phyloP scores from a whole-genome alignment of 106 monocot genomes.

The Allium cepa region DNA sequence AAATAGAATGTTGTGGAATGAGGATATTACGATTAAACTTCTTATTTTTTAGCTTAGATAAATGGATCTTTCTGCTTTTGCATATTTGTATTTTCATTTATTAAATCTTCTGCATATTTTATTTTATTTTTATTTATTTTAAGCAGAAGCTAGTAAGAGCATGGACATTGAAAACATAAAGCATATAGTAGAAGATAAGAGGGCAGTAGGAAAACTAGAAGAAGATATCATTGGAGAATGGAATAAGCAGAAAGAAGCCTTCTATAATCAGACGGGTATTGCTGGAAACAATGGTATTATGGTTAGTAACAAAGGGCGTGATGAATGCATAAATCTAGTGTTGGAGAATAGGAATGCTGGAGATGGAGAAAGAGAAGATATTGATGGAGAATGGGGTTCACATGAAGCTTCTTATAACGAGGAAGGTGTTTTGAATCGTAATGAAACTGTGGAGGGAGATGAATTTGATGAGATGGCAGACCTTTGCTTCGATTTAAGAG shows the following conservation, averaged over 20 bases:
- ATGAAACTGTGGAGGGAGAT: too few relatives aligned
- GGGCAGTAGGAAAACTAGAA: slow-evolving; percentile 21
- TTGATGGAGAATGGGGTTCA: too few relatives aligned
- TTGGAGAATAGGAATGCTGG: too few relatives aligned
- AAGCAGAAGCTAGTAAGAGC: slow-evolving; percentile 31
- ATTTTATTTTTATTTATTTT: neutral
- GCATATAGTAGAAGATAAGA: slow-evolving; percentile 36
- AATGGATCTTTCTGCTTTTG: neutral
- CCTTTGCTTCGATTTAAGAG: too few relatives aligned
- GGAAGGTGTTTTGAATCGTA: too few relatives aligned
- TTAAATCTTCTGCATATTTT: neutral
- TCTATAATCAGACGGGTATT: slow-evolving; percentile 48
- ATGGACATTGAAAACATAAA: slow-evolving; percentile 46
- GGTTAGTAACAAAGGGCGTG: neutral
- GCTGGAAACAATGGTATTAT: slow-evolving; percentile 16
- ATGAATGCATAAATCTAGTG: too few relatives aligned
- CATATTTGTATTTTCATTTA: neutral
- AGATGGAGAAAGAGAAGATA: too few relatives aligned
- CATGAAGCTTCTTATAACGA: too few relatives aligned
- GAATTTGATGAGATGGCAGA: too few relatives aligned
- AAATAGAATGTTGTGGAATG: too few relatives aligned
- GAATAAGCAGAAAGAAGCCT: slow-evolving; percentile 52
- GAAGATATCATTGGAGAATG: slow-evolving; percentile 46
- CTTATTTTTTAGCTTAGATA: neutral
- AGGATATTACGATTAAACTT: too few relatives aligned